These are phyloP conservation scores for Ceratobasidium sp. DNA, from an alignment of 1,284 basidiomycete species.

Conservation along the genomic window DNA sequence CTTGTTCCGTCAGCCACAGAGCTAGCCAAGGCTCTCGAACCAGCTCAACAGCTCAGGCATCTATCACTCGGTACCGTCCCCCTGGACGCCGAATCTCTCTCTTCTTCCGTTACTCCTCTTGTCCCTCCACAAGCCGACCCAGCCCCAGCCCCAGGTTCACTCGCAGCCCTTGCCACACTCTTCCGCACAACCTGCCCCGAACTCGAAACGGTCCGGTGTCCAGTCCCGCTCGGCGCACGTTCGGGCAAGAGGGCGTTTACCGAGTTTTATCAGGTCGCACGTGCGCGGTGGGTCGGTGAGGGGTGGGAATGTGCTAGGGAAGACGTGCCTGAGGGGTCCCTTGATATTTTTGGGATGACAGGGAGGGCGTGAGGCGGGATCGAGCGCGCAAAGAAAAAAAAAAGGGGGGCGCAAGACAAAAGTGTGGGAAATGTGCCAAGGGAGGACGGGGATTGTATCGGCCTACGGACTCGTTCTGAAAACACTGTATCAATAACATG, in stretches of 20 bases:
- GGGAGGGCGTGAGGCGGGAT: background rate
- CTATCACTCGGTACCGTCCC: conserved; percentile 11
- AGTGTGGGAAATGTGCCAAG: background rate
- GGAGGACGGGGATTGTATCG: background rate
- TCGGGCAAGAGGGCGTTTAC: conserved; percentile 9
- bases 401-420: background rate
- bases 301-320: conserved; percentile 18
- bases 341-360: conserved; percentile 5
- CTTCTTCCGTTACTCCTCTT: background rate
- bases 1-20: background rate
- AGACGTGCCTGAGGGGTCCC: background rate
- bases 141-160: background rate
- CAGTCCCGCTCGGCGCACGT: background rate
- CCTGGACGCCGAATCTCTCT: background rate
- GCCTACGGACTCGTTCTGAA: background rate
- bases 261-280: conserved; percentile 15
- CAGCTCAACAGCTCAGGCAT: background rate
- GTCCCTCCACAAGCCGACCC: background rate
- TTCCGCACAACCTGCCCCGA: background rate
- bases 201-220: conserved; percentile 22
- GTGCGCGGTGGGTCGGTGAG: background rate
- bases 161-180: background rate
- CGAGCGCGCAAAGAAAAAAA: background rate
- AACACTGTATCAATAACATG: conserved; percentile 16
- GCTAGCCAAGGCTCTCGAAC: conserved; percentile 1